Evolutionary conservation across 352 stramenopile species (phyloP).

Genomic region (Phytopythium mirpurense): DNA sequence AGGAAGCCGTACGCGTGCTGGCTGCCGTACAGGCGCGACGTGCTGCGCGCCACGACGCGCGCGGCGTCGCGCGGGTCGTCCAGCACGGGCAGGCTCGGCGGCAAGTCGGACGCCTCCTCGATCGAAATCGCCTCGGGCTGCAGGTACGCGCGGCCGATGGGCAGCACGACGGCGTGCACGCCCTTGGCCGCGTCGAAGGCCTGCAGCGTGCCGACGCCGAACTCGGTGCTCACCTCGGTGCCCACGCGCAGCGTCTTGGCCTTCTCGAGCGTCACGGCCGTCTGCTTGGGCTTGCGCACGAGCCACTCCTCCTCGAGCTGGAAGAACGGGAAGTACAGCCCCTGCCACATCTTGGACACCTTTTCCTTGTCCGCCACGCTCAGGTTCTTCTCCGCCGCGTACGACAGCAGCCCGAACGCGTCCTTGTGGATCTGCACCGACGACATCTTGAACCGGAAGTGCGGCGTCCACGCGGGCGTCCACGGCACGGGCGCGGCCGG

Average conservation of each 20-base stretch:
- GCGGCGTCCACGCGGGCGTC: constrained; percentile 41
- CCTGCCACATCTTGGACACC: constrained; percentile 78
- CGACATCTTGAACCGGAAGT: constrained; percentile 70
- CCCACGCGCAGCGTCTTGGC: constrained; percentile 55
- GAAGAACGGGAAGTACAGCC: constrained; percentile 86
- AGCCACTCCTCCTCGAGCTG: constrained; percentile 81
- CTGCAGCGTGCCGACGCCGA: constrained; percentile 77
- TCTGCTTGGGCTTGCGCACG: constrained; percentile 65
- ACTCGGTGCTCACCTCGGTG: constrained; percentile 74
- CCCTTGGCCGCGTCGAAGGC: constrained; percentile 61
- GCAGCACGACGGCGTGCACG: constrained; percentile 63
- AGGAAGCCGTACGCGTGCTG: constrained; percentile 89
- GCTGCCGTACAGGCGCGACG: constrained; percentile 67
- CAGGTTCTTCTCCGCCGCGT: constrained; percentile 80
- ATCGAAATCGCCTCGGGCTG: constrained; percentile 73
- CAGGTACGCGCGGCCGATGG: constrained; percentile 64
- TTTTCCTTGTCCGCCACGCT: constrained; percentile 80
- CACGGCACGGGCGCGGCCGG: constrained; percentile 8
- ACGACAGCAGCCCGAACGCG: constrained; percentile 68
- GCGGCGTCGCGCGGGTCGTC: constrained; percentile 53
- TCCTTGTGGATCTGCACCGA: constrained; percentile 85
- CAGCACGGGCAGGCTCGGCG: constrained; percentile 48
- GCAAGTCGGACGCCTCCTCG: constrained; percentile 71
- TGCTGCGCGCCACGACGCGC: constrained; percentile 33
- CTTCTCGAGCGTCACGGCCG: constrained; percentile 57